These are phyloP conservation scores for Capsicum rhomboideum DNA, from an alignment of 257 asterid species.

Conservation along the genomic window DNA sequence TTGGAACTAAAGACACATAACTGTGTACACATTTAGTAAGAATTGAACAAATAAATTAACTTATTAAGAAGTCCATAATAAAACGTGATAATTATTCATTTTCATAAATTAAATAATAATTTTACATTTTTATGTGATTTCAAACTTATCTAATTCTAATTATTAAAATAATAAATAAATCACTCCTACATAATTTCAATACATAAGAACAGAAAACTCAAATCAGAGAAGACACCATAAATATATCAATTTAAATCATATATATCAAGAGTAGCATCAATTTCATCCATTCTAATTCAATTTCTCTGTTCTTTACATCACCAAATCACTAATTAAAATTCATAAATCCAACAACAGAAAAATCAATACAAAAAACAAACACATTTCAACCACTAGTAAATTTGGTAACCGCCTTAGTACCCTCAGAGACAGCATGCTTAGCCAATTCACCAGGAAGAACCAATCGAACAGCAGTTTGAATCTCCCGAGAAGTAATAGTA, in stretches of 20 bases:
- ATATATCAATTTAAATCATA: background rate
- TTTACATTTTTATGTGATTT: no score
- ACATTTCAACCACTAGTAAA: background rate
- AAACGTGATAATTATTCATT: no score
- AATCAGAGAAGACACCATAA: no score
- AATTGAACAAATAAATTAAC: no score
- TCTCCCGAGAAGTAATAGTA: background rate
- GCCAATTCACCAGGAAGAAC: background rate
- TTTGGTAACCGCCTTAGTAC: background rate
- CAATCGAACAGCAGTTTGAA: background rate
- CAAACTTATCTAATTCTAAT: no score
- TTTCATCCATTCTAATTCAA: background rate
- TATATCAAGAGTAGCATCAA: background rate
- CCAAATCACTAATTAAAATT: background rate
- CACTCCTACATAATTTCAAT: no score
- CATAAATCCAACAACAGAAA: background rate
- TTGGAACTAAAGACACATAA: no score
- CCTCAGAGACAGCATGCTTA: background rate
- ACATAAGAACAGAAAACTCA: no score
- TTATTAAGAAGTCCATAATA: no score
- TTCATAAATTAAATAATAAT: no score
- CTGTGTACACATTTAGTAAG: no score
- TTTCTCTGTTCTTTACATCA: background rate
- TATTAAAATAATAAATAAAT: no score
- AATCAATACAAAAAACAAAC: background rate